Percentiles rank a stretch among this genome's conserved stretches.
These are phyloP conservation scores for Neurospora tetrasperma DNA, from an alignment of 495 filamentous ascomycete genomes.

Conservation along the genomic window DNA sequence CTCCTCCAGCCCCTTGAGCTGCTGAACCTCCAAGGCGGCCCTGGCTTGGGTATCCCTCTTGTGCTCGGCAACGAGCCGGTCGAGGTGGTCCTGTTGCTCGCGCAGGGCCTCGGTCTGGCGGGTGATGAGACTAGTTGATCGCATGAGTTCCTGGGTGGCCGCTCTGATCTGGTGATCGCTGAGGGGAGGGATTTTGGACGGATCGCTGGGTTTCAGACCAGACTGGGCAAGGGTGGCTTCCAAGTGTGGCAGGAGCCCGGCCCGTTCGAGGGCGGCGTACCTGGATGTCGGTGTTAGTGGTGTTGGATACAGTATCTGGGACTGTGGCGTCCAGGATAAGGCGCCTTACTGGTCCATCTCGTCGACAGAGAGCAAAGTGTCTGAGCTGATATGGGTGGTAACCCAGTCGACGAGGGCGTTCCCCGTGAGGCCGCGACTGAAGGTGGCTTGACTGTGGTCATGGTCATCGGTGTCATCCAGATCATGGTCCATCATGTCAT, in stretches of 20 bases:
- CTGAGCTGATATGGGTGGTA: constrained; percentile 27
- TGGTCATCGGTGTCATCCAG: constrained; percentile 7
- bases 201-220: neutral
- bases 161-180: constrained; percentile 30
- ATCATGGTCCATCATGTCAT: neutral
- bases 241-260: constrained; percentile 12
- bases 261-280: constrained; percentile 27
- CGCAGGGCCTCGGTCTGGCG: constrained; percentile 34
- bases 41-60: constrained; percentile 19
- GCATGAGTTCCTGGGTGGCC: constrained; percentile 35
- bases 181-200: constrained; percentile 18
- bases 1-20: constrained; percentile 21
- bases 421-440: constrained; percentile 11
- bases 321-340: neutral
- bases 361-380: constrained; percentile 34
- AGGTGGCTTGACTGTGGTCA: constrained; percentile 5
- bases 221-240: neutral
- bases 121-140: constrained; percentile 36
- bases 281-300: constrained; percentile 9
- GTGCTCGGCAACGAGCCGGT: constrained; percentile 23
- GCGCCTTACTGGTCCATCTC: constrained; percentile 30
- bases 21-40: constrained; percentile 18
- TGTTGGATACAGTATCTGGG: too few relatives aligned
- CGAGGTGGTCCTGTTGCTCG: constrained; percentile 33
- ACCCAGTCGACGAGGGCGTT: constrained; percentile 30